A percentile compares a stretch with the other conserved stretches of the same genome.
These are phyloP conservation scores for Arthrobotrys sphaeroides DNA, from an alignment of 2,329 filamentous ascomycete genomes.

Conservation along the genomic window DNA sequence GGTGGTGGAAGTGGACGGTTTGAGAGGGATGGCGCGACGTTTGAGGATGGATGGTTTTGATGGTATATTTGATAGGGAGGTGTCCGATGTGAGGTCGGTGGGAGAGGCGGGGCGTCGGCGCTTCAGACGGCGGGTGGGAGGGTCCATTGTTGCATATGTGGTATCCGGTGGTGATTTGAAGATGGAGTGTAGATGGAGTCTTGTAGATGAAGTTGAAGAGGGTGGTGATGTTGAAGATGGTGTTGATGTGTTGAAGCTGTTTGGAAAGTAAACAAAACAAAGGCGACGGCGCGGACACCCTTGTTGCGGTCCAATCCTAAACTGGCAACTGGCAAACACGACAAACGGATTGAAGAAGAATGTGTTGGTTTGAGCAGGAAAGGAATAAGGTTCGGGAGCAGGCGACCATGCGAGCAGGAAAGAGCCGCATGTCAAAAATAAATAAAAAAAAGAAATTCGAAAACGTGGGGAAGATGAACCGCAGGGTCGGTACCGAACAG, in stretches of 20 bases:
- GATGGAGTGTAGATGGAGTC: background rate
- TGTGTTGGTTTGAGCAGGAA: too few species aligned
- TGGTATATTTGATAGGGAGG: constrained; percentile 10
- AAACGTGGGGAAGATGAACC: constrained; percentile 50
- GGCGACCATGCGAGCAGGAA: background rate
- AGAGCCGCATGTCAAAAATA: constrained; percentile 54
- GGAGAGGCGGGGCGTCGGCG: constrained; percentile 37
- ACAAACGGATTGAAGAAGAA: constrained; percentile 7
- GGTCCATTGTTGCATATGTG: constrained; percentile 13
- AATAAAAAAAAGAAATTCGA: too few species aligned
- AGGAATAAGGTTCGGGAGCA: constrained; percentile 40
- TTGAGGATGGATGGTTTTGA: background rate
- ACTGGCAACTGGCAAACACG: too few species aligned
- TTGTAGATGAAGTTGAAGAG: background rate
- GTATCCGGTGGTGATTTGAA: background rate
- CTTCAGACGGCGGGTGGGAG: constrained; percentile 27
- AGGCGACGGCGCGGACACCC: too few species aligned
- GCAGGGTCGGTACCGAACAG: constrained; percentile 34
- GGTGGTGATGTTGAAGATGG: background rate
- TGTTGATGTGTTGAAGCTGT: background rate
- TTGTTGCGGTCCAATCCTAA: too few species aligned
- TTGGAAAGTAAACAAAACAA: constrained; percentile 6
- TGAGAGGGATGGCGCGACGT: constrained; percentile 18
- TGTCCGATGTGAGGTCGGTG: constrained; percentile 1
- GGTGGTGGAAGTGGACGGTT: too few species aligned